phyloP scores from a whole-genome alignment of 140 eudicot species.

The Ambrosia hybrid region DNA sequence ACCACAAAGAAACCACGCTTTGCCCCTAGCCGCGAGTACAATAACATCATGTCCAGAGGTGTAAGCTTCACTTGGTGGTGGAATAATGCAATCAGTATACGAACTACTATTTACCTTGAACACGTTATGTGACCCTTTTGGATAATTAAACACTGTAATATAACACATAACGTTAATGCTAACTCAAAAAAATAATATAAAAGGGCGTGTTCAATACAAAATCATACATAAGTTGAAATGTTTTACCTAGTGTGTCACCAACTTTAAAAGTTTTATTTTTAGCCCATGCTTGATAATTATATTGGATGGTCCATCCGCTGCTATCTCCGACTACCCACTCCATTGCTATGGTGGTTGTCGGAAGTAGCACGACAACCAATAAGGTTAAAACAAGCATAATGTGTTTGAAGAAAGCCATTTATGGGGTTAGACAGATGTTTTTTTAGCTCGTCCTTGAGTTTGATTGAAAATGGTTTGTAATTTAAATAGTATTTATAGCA shows the following conservation, averaged over 20 bases:
- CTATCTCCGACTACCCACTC: constrained; percentile 42
- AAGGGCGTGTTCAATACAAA: background rate
- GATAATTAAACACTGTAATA: constrained; percentile 37
- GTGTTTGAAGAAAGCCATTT: constrained; percentile 1
- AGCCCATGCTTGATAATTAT: constrained; percentile 42
- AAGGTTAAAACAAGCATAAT: background rate
- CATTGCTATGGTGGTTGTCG: constrained; percentile 17
- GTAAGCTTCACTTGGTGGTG: constrained; percentile 31
- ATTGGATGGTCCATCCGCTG: constrained; percentile 33
- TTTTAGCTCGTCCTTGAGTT: background rate
- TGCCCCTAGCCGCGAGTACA: constrained; percentile 23
- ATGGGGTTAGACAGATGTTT: background rate
- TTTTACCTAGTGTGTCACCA: constrained; percentile 11
- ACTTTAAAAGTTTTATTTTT: constrained; percentile 12
- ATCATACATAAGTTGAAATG: background rate
- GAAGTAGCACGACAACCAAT: constrained; percentile 10
- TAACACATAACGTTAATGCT: background rate
- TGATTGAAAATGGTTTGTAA: background rate
- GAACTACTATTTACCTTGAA: constrained; percentile 31
- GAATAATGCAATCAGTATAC: constrained; percentile 32
- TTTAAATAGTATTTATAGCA: background rate
- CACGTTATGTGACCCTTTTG: constrained; percentile 38
- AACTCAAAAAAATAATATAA: background rate
- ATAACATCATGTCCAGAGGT: constrained; percentile 42
- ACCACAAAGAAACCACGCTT: constrained; percentile 41